These are phyloP conservation scores for Scheffersomyces insectosa DNA, from an alignment of 1,139 yeast species.

Conservation along the genomic window DNA sequence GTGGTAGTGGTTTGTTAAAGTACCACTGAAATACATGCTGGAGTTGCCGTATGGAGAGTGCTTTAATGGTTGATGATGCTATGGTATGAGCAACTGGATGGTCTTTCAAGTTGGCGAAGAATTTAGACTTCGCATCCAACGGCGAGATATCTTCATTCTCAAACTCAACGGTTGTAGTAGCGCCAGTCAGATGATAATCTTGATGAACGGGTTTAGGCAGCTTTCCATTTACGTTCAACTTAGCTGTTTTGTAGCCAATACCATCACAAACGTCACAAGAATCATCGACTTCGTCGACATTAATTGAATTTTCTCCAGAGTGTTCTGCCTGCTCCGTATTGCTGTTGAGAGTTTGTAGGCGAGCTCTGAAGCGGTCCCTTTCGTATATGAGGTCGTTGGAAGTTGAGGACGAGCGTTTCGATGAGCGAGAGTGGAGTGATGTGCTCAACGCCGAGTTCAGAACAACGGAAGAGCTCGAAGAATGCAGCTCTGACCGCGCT, in stretches of 20 bases:
- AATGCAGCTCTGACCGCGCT: not conserved
- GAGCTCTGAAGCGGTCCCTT: constrained; percentile 45
- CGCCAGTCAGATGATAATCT: not conserved
- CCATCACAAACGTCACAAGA: constrained; percentile 41
- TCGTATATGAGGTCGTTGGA: constrained; percentile 46
- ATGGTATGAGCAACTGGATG: constrained; percentile 2
- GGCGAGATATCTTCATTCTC: constrained; percentile 19
- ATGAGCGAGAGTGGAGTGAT: constrained; percentile 1
- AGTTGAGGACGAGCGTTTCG: constrained; percentile 42
- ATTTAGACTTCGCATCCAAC: constrained; percentile 22
- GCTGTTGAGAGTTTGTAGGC: constrained; percentile 37
- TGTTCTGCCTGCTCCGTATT: no score
- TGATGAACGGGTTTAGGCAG: not conserved
- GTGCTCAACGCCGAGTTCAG: no score
- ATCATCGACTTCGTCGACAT: not conserved
- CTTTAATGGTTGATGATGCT: constrained; percentile 16
- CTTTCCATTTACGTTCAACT: constrained; percentile 23
- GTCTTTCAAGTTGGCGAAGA: constrained; percentile 12
- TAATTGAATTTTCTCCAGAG: constrained; percentile 5
- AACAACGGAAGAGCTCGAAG: not conserved
- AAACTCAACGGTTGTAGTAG: not conserved
- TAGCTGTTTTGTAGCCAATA: constrained; percentile 40
- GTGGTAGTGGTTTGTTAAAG: constrained; percentile 60
- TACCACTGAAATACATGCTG: constrained; percentile 43
- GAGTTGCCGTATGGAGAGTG: constrained; percentile 30